Base-by-base conservation (phyloP, 331 rosid species). In the Pyrus hybrid region DNA sequence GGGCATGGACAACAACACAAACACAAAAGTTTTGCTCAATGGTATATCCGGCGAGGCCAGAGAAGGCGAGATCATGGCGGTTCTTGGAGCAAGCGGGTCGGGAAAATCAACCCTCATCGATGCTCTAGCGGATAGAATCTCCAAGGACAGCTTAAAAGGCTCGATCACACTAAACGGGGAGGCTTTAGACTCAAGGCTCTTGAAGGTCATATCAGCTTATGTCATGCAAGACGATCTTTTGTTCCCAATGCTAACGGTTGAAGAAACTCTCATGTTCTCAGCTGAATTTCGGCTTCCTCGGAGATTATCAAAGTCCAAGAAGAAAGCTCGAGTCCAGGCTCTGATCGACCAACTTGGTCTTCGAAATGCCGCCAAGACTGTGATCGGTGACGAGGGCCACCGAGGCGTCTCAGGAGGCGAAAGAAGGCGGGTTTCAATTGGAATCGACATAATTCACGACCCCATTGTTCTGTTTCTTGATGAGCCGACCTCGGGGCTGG, bases 141-240 rank as follows among this genome's bases (percentile, higher is more conserved):
- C 98, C 5, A 91, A 91, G 35, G 93, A 88, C n/a, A 89, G 96
- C 82, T 80, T 93, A 13, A 88, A 78, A 85, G 98, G 98, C 4
- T 67, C 82, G 0, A 74, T 91, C 18, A 85, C 85, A 0, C 35
- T 93, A 30, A 93, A 91, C 70, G 89, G 90, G 16, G 96, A 91
- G 62, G 81, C 63, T 13, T 22, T 93, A 56, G 88, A 88, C n/a
- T 87, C 98, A 0, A 73, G 92, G 2, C 85, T 91, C 7, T 45
- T 80, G 23, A 93, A 93, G 62, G 96, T 86, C 8, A 91, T 93
- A 3, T 93, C 98, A 0, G 98, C 97, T 43, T 93, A 93, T 21
- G 98, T 93, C 28, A 93, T 93, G 98, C 98, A 93, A 79, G 98
- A 93, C 13, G 98, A 93, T 57, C 98, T 93, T 22, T 84, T 93